Percentiles rank a stretch among this genome's conserved stretches.
Evolutionary conservation across 331 rosid species (phyloP).

Genomic region (Spiraea crenata): DNA sequence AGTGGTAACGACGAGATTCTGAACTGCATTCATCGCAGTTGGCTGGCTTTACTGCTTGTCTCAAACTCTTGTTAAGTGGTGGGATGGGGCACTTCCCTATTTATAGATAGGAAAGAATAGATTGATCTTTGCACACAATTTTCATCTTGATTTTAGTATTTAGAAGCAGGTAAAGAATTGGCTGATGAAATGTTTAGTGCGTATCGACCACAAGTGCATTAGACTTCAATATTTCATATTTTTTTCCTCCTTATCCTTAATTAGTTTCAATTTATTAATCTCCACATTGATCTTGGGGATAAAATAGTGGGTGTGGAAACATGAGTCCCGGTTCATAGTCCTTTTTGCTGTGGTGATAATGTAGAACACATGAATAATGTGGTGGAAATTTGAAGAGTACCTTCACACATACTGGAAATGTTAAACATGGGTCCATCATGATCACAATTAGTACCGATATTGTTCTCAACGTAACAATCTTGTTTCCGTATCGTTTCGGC

Average conservation of each 20-base stretch:
- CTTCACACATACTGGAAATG: too few relatives aligned
- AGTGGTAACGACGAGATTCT: neutral
- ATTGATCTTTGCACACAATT: neutral
- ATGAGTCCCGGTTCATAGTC: too few relatives aligned
- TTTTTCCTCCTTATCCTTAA: neutral
- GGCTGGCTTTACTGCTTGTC: neutral
- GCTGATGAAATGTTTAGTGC: neutral
- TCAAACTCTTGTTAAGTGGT: neutral
- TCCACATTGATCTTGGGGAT: neutral
- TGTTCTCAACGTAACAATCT: too few relatives aligned
- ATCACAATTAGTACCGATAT: too few relatives aligned
- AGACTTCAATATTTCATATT: neutral
- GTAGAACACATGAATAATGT: too few relatives aligned
- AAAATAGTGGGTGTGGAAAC: too few relatives aligned
- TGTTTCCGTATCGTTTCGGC: too few relatives aligned
- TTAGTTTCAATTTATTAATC: neutral
- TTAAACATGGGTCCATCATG: too few relatives aligned
- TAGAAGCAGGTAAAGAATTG: neutral
- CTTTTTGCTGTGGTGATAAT: too few relatives aligned
- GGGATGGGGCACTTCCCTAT: neutral
- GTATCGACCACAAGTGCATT: neutral
- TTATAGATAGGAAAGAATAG: neutral
- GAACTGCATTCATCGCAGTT: neutral
- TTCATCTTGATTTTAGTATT: neutral
- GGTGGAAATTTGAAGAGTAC: too few relatives aligned